Base-by-base conservation (phyloP, 2,329 filamentous ascomycete genomes). In the Stenocarpella maydis region DNA sequence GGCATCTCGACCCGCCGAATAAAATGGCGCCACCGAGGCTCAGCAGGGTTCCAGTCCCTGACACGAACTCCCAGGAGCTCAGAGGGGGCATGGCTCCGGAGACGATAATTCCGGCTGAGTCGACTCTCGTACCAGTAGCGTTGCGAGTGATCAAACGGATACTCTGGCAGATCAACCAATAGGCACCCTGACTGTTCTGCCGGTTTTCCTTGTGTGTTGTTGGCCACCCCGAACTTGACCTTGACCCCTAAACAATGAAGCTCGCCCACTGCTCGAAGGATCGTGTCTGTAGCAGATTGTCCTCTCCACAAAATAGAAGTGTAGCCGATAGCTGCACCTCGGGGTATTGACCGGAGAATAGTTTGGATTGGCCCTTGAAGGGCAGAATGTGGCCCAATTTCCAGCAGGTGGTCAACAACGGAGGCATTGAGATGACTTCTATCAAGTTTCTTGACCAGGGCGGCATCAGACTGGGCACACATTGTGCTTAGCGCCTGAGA, bases 111-210 rank as follows among this genome's bases (percentile, higher is more conserved):
- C 5, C 19, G 14, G 15, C 63, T 65, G 21, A 65, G n/a, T 2
- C 47, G 63, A 7, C 47, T n/a, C 21, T 65, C 63, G 19, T 65
- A 34, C 63, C 63, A 65, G 34, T 65, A 65, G 1, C n/a, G 3
- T 10, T 53, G 34, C 1, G 63, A 41, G n/a, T 28, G 34, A 7
- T 53, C 26, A 15, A 65, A 65, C 4, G 63, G 63, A 14, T 65
- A 65, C 6, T 41, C 17, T 4, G 63, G 63, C 1, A 65, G n/a
- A n/a, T 65, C 28, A 6, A 53, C 34, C 3, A 53, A 15, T 15
- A 10, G 31, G n/a, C n/a, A n/a, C n/a, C n/a, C n/a, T 14, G 0
- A 17, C 26, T 12, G 31, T 14, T 17, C 34, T 9, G 14, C 8
- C 1, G 9, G 9, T 3, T 26, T 43, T 3, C 19, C 15, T 21